These are phyloP conservation scores for Chrysosporium keratinophilum DNA, from an alignment of 2,329 filamentous ascomycete species.

Conservation along the genomic window DNA sequence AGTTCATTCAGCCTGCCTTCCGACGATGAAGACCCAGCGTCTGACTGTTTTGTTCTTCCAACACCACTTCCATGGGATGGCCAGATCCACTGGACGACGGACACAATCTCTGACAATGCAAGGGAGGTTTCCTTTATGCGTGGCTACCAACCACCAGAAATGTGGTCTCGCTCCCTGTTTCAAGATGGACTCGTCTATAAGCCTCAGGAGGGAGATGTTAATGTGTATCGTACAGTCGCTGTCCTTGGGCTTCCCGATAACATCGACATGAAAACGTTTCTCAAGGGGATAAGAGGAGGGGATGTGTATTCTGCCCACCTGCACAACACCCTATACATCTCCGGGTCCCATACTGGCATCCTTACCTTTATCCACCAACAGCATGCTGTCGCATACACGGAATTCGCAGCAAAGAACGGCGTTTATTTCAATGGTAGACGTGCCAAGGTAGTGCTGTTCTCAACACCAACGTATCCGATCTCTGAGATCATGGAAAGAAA, in stretches of 20 bases:
- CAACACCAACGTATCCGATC: slow-evolving; percentile 27
- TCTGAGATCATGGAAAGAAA: slow-evolving; percentile 17
- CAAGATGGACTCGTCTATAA: slow-evolving; percentile 27
- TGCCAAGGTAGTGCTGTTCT: slow-evolving; percentile 20
- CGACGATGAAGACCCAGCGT: neutral
- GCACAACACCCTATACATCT: slow-evolving; percentile 23
- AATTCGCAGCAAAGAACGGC: slow-evolving; percentile 14
- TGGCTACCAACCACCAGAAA: slow-evolving; percentile 5
- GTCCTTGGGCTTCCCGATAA: slow-evolving; percentile 22
- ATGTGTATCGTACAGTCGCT: slow-evolving; percentile 25
- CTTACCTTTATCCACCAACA: slow-evolving; percentile 23
- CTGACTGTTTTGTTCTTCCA: neutral
- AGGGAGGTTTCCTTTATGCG: neutral
- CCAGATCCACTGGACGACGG: slow-evolving; percentile 11
- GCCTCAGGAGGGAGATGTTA: slow-evolving; percentile 18
- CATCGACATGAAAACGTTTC: slow-evolving; percentile 20
- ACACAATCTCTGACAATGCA: neutral
- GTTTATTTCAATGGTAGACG: slow-evolving; percentile 18
- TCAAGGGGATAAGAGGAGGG: slow-evolving; percentile 21
- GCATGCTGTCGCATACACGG: slow-evolving; percentile 21
- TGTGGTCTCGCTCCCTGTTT: slow-evolving; percentile 19
- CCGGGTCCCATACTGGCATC: slow-evolving; percentile 25
- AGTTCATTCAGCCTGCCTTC: neutral
- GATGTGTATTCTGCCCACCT: slow-evolving; percentile 24
- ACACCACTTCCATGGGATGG: slow-evolving; percentile 16